A percentile compares a stretch with the other conserved stretches of the same genome.
These are phyloP conservation scores for cucumber (Cucumis sativus) DNA, from an alignment of 306 rosid species.

Conservation along the genomic window Cucumber_9930_V3 NC_026660.2:10909001-10909500, in stretches of 20 bases:
- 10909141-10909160: background rate
- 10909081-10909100: background rate
- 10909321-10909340: background rate
- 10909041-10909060: background rate
- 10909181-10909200: background rate
- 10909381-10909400: conserved; percentile 24
- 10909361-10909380: background rate
- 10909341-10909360: conserved; percentile 19
- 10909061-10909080: background rate
- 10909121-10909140: no score
- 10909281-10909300: background rate
- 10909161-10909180: background rate
- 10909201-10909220: background rate
- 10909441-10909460: conserved; percentile 47
- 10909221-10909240: background rate
- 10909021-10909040: background rate
- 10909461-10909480: conserved; percentile 14
- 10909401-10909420: conserved; percentile 36
- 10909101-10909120: background rate
- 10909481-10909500: background rate
- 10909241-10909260: background rate
- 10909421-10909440: conserved; percentile 54
- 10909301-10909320: background rate
- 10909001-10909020: background rate
- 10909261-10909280: background rate